These are phyloP conservation scores for Leccinum ambiguum DNA, from an alignment of 1,284 basidiomycete species.

Conservation along the genomic window DNA sequence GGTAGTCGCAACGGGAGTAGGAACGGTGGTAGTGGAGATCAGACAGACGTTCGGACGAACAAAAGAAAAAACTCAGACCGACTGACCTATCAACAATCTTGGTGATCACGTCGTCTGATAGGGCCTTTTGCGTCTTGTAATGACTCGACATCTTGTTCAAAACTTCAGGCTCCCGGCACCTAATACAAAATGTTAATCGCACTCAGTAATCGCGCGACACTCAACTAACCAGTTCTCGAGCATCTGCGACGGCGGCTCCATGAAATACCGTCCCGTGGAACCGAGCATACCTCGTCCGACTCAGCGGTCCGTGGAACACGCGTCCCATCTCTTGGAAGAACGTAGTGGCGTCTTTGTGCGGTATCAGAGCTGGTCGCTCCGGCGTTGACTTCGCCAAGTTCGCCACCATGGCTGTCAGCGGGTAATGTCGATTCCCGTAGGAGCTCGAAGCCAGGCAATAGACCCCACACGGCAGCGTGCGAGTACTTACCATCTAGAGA, in stretches of 20 bases:
- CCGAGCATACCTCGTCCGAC: constrained; percentile 65
- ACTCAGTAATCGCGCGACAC: not conserved
- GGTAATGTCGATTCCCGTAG: too few relatives aligned
- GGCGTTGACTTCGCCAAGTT: too few relatives aligned
- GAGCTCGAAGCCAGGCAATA: constrained; percentile 59
- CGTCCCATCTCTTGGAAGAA: constrained; percentile 88
- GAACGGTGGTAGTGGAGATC: constrained; percentile 35
- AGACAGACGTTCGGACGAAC: too few relatives aligned
- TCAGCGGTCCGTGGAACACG: constrained; percentile 77
- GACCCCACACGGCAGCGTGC: constrained; percentile 84
- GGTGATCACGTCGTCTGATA: constrained; percentile 66
- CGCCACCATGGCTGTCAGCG: too few relatives aligned
- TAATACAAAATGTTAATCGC: constrained; percentile 19
- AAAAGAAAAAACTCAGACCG: constrained; percentile 5
- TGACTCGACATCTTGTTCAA: constrained; percentile 71
- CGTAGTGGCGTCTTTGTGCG: constrained; percentile 71
- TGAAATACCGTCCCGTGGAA: constrained; percentile 88
- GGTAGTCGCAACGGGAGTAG: constrained; percentile 29
- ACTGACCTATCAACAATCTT: constrained; percentile 77
- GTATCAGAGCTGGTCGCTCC: constrained; percentile 80
- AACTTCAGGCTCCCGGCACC: constrained; percentile 80
- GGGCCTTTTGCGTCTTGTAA: constrained; percentile 68
- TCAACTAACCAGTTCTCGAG: constrained; percentile 77
- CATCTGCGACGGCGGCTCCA: constrained; percentile 89
- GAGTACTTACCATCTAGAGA: constrained; percentile 70